These are phyloP conservation scores for Cercospora zeina DNA, from an alignment of 2,329 filamentous ascomycete species.

Conservation along the genomic window DNA sequence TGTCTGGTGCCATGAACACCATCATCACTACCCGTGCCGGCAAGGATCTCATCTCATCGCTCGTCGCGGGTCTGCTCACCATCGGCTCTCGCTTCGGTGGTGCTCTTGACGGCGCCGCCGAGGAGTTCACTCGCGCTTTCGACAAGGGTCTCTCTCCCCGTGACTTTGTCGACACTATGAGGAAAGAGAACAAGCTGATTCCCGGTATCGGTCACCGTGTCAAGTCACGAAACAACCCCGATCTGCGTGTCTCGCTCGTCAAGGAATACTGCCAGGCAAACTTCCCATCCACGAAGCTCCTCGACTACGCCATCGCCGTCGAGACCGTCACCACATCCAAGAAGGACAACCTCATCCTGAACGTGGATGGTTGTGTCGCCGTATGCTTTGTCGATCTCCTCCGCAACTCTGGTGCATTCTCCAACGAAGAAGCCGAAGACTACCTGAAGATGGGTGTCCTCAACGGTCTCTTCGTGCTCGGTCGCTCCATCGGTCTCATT, in stretches of 20 bases:
- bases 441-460: conserved; percentile 99
- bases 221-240: conserved; percentile 99
- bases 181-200: conserved; percentile 99
- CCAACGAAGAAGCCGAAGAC: conserved; percentile 92
- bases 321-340: conserved; percentile 98
- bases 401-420: conserved; percentile 97
- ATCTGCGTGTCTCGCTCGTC: conserved; percentile 98
- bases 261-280: conserved; percentile 98
- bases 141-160: conserved; percentile 97
- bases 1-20: conserved; percentile 99
- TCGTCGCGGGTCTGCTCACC: conserved; percentile 94
- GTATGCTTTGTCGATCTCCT: conserved; percentile 98
- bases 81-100: conserved; percentile 98
- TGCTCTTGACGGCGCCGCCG: conserved; percentile 94
- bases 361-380: conserved; percentile 96
- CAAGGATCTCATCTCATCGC: conserved; percentile 94
- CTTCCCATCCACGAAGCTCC: conserved; percentile 96
- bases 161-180: conserved; percentile 98
- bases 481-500: conserved; percentile 97
- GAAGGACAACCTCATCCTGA: conserved; percentile 99
- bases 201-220: conserved; percentile 98
- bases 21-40: conserved; percentile 99
- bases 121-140: conserved; percentile 97
- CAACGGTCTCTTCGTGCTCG: conserved; percentile 98
- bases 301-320: conserved; percentile 97